A percentile compares a stretch with the other conserved stretches of the same genome.
Evolutionary conservation across 345 rosid genomes (phyloP).

Genomic region (Noccaea caerulescens): DNA sequence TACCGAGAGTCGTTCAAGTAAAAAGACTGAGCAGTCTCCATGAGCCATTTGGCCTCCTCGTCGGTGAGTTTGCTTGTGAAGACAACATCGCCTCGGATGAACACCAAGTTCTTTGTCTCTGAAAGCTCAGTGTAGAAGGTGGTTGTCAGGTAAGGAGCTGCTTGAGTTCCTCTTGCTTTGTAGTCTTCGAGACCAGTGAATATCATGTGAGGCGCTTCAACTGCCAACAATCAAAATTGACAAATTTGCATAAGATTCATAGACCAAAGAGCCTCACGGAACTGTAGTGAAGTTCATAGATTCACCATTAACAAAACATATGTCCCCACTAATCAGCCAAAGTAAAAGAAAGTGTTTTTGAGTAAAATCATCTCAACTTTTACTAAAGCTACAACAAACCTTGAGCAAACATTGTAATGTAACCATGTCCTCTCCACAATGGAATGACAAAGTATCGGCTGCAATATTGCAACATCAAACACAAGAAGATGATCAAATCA

Average conservation of each 20-base stretch:
- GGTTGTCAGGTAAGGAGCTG: constrained; percentile 74
- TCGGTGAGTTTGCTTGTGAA: constrained; percentile 91
- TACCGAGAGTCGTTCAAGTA: constrained; percentile 80
- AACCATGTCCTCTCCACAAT: constrained; percentile 89
- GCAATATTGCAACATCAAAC: constrained; percentile 40
- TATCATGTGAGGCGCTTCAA: constrained; percentile 82
- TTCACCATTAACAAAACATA: neutral
- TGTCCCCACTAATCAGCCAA: constrained; percentile 7
- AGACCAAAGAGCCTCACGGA: neutral
- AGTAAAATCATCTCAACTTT: neutral
- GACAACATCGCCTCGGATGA: constrained; percentile 81
- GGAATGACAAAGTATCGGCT: constrained; percentile 92
- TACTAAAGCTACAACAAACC: constrained; percentile 19
- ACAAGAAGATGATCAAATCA: constrained; percentile 20
- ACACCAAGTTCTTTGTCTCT: constrained; percentile 82
- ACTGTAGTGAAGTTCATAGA: too few relatives aligned
- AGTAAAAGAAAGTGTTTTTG: neutral
- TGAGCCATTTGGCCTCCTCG: constrained; percentile 85
- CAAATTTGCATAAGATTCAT: neutral
- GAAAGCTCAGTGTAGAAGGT: constrained; percentile 78
- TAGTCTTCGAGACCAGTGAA: constrained; percentile 98
- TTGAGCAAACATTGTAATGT: constrained; percentile 87
- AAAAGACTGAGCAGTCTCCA: constrained; percentile 87
- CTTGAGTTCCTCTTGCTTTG: constrained; percentile 97
- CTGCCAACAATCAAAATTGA: constrained; percentile 53